Conservation (phyloP, 164 flowering plant genomes). For the Nymphaea colorata region DNA sequence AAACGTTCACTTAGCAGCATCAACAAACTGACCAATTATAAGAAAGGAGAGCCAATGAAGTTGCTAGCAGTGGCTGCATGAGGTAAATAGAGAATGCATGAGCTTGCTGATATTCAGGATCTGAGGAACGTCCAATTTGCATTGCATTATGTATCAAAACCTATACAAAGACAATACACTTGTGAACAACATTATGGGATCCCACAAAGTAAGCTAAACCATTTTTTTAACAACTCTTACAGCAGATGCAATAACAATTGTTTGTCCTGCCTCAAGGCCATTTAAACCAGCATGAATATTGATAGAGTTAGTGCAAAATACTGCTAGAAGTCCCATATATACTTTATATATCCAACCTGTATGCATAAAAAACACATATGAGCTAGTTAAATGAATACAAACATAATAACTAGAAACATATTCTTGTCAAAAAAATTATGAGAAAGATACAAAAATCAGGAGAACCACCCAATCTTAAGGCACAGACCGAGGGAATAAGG, state of each 20-base stretch:
- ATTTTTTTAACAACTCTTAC: conserved; percentile 36
- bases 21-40: conserved; percentile 61
- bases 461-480: no score
- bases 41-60: conserved; percentile 78
- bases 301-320: conserved; percentile 96
- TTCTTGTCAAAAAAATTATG: background rate
- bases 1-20: background rate
- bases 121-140: conserved; percentile 93
- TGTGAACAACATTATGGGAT: background rate
- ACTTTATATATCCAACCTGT: conserved; percentile 83
- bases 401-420: background rate
- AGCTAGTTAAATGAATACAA: background rate
- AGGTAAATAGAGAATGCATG: conserved; percentile 95
- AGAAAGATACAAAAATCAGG: no score
- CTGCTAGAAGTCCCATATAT: conserved; percentile 89
- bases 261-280: conserved; percentile 99
- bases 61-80: conserved; percentile 77
- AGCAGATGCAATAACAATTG: conserved; percentile 83
- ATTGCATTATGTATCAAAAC: conserved; percentile 80
- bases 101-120: conserved; percentile 77
- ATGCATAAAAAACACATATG: background rate
- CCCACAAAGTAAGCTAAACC: background rate
- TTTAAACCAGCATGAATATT: conserved; percentile 97
- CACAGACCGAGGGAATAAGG: no score
- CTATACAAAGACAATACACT: conserved; percentile 23